These are phyloP conservation scores for Penicillium sp. DNA, from an alignment of 2,329 filamentous ascomycete species.

Conservation along the genomic window DNA sequence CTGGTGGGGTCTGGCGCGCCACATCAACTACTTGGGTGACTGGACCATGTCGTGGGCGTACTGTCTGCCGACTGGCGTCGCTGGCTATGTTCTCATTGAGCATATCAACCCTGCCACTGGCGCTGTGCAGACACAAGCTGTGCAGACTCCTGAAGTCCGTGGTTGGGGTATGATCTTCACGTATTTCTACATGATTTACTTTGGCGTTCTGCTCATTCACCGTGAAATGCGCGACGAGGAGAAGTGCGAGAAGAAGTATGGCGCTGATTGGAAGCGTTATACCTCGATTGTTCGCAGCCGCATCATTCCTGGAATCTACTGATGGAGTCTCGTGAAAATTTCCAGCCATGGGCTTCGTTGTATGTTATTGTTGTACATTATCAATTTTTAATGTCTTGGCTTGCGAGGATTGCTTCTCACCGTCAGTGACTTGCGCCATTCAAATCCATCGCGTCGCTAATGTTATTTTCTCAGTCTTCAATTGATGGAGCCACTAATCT, in stretches of 20 bases:
- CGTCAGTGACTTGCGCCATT: too few species aligned
- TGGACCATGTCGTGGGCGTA: slow-evolving; percentile 94
- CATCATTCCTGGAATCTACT: slow-evolving; percentile 85
- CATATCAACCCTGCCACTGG: slow-evolving; percentile 49
- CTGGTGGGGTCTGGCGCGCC: slow-evolving; percentile 89
- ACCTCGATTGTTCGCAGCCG: slow-evolving; percentile 74
- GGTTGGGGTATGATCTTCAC: slow-evolving; percentile 86
- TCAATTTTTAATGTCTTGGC: background rate
- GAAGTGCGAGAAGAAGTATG: slow-evolving; percentile 88
- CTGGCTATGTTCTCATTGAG: slow-evolving; percentile 69
- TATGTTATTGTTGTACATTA: background rate
- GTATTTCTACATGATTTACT: slow-evolving; percentile 94
- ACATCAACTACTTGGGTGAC: slow-evolving; percentile 95
- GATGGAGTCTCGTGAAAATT: background rate
- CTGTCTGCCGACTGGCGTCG: slow-evolving; percentile 77
- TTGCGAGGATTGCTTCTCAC: background rate
- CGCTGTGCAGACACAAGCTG: slow-evolving; percentile 66
- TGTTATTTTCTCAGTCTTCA: too few species aligned
- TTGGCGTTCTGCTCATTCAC: slow-evolving; percentile 79
- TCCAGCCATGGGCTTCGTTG: background rate
- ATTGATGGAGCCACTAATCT: too few species aligned
- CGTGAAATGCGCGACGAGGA: slow-evolving; percentile 83
- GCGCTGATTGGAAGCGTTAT: slow-evolving; percentile 86
- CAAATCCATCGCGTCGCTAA: too few species aligned
- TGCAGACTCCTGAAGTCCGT: slow-evolving; percentile 67